Percentiles rank a stretch among this genome's conserved stretches.
Conservation (phyloP, 768 basidiomycete genomes). For the Macrolepiota albuminosa region DNA sequence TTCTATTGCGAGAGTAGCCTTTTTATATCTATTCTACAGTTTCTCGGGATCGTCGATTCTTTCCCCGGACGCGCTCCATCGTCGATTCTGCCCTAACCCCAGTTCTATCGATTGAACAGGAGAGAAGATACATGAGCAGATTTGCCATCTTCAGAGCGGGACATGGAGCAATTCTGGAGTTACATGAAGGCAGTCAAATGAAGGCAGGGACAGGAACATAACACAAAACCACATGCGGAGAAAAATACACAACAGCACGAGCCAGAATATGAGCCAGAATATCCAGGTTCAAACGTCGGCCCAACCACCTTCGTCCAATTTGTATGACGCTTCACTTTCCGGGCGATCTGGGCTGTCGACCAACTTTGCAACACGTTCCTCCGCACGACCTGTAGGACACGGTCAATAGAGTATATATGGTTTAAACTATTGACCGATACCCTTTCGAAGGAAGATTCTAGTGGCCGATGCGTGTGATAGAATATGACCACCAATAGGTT, state of each 20-base stretch:
- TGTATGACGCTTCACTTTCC: constrained; percentile 89
- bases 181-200: background rate
- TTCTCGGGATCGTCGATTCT: too few relatives aligned
- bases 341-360: constrained; percentile 88
- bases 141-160: background rate
- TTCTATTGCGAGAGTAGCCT: too few relatives aligned
- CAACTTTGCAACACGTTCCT: constrained; percentile 86
- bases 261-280: background rate
- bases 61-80: too few relatives aligned
- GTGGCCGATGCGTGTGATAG: constrained; percentile 88
- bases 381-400: constrained; percentile 58
- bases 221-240: background rate
- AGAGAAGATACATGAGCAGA: background rate
- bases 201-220: background rate
- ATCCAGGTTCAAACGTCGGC: constrained; percentile 56
- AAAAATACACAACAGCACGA: background rate
- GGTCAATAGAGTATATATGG: background rate
- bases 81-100: too few relatives aligned
- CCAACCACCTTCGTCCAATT: constrained; percentile 90
- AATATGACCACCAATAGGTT: constrained; percentile 89
- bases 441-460: constrained; percentile 84
- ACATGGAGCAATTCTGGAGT: background rate
- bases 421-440: constrained; percentile 27
- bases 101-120: background rate
- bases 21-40: too few relatives aligned